Evolutionary conservation across 1,284 basidiomycete genomes (phyloP).

Genomic region (Boletus smithii): DNA sequence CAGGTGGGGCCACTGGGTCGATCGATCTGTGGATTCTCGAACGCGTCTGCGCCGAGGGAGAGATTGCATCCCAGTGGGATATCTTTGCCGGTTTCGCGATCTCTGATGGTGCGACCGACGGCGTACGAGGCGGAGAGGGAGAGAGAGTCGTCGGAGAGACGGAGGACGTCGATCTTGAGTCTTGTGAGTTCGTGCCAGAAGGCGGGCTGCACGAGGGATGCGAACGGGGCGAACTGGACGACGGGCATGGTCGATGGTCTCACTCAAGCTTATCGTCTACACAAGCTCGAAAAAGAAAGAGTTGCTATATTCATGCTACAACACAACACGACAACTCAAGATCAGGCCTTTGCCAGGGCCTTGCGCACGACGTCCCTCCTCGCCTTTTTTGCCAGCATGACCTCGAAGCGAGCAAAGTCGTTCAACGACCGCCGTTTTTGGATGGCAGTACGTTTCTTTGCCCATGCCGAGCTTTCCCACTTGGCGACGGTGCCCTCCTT

Average conservation of each 20-base stretch:
- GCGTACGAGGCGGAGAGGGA: slow-evolving; percentile 68
- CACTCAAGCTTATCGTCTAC: too few species aligned
- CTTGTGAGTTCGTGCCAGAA: slow-evolving; percentile 92
- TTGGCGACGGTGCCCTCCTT: slow-evolving; percentile 72
- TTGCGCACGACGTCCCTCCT: slow-evolving; percentile 71
- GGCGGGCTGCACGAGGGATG: slow-evolving; percentile 82
- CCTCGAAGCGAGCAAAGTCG: slow-evolving; percentile 88
- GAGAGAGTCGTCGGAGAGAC: slow-evolving; percentile 74
- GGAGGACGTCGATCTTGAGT: slow-evolving; percentile 89
- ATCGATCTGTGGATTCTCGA: slow-evolving; percentile 37
- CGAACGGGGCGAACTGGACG: slow-evolving; percentile 85
- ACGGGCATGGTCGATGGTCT: slow-evolving; percentile 50
- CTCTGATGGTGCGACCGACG: slow-evolving; percentile 67
- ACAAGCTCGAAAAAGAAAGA: slow-evolving; percentile 13
- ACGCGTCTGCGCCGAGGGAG: slow-evolving; percentile 57
- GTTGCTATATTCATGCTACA: neutral
- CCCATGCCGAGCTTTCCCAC: slow-evolving; percentile 89
- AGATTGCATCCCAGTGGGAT: slow-evolving; percentile 61
- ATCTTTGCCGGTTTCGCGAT: slow-evolving; percentile 68
- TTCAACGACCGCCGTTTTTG: slow-evolving; percentile 75
- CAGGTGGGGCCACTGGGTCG: slow-evolving; percentile 36
- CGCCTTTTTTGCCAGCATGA: slow-evolving; percentile 76
- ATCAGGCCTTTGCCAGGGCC: slow-evolving; percentile 43
- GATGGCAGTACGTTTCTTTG: slow-evolving; percentile 81
- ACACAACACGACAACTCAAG: slow-evolving; percentile 1